Evolutionary conservation across 2,329 filamentous ascomycete genomes (phyloP).

Genomic region (Scytalidium lignicola): DNA sequence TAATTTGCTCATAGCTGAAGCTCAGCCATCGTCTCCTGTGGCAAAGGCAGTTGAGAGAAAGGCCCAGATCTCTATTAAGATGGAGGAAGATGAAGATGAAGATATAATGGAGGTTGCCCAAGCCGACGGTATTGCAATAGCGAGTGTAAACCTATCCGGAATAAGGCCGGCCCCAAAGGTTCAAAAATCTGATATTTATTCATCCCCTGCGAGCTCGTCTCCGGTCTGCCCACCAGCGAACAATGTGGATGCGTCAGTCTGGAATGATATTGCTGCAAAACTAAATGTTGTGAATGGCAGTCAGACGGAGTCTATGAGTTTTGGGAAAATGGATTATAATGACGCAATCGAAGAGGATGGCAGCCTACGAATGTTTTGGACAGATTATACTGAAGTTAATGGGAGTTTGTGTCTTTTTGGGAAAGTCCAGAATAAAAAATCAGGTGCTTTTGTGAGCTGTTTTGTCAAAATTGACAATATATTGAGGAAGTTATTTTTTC

Average conservation of each 20-base stretch:
- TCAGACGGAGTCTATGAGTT: constrained; percentile 56
- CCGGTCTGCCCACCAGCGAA: constrained; percentile 57
- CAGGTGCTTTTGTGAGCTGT: constrained; percentile 74
- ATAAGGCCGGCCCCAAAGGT: constrained; percentile 73
- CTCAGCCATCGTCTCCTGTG: constrained; percentile 80
- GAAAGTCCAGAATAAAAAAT: constrained; percentile 88
- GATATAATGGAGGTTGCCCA: constrained; percentile 87
- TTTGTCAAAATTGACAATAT: constrained; percentile 97
- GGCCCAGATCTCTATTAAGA: constrained; percentile 49
- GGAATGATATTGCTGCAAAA: constrained; percentile 82
- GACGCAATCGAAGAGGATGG: constrained; percentile 93
- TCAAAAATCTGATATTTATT: constrained; percentile 60
- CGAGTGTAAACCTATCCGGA: constrained; percentile 80
- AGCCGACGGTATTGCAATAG: constrained; percentile 59
- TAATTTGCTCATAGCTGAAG: constrained; percentile 75
- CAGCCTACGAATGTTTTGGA: constrained; percentile 92
- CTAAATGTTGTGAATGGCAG: constrained; percentile 80
- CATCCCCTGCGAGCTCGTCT: constrained; percentile 72
- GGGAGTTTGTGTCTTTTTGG: constrained; percentile 91
- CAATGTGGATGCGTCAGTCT: constrained; percentile 72
- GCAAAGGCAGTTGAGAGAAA: constrained; percentile 74
- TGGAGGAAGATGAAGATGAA: constrained; percentile 65
- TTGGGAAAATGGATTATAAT: constrained; percentile 77
- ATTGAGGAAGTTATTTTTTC: constrained; percentile 84
- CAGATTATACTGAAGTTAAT: constrained; percentile 89